Conservation (phyloP, 169 alveolate species). For the Plasmodium ovale region DNA sequence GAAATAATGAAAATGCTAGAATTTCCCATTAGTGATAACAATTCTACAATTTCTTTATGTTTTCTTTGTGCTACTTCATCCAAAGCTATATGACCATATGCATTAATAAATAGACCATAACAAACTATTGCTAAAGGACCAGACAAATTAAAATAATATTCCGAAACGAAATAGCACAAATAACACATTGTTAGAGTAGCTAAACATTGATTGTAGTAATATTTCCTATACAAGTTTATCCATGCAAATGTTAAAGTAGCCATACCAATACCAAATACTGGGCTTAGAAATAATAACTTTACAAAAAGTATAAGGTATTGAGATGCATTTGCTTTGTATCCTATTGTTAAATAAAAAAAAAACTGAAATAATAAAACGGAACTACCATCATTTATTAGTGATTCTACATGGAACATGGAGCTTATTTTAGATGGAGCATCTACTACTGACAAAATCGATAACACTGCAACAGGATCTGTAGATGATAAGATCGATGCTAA, state of each 20-base stretch:
- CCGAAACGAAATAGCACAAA: constrained; percentile 87
- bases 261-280: constrained; percentile 86
- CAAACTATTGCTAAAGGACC: constrained; percentile 92
- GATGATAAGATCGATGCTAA: constrained; percentile 90
- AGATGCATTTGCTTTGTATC: constrained; percentile 80
- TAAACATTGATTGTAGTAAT: constrained; percentile 86
- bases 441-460: constrained; percentile 87
- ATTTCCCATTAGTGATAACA: constrained; percentile 86
- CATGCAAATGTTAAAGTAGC: constrained; percentile 86
- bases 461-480: constrained; percentile 93
- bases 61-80: constrained; percentile 89
- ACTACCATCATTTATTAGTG: constrained; percentile 91
- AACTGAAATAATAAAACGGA: constrained; percentile 90
- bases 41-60: constrained; percentile 86
- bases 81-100: constrained; percentile 88
- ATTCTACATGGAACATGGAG: constrained; percentile 90
- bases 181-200: constrained; percentile 82
- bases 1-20: constrained; percentile 88
- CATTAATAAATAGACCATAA: constrained; percentile 89
- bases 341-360: constrained; percentile 85
- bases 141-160: constrained; percentile 82
- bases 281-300: constrained; percentile 86
- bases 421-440: constrained; percentile 88
- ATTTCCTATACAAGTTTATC: constrained; percentile 85
- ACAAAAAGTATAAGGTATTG: constrained; percentile 83